Evolutionary conservation across 768 basidiomycete species (phyloP).

Genomic region (Suillus occidentalis): DNA sequence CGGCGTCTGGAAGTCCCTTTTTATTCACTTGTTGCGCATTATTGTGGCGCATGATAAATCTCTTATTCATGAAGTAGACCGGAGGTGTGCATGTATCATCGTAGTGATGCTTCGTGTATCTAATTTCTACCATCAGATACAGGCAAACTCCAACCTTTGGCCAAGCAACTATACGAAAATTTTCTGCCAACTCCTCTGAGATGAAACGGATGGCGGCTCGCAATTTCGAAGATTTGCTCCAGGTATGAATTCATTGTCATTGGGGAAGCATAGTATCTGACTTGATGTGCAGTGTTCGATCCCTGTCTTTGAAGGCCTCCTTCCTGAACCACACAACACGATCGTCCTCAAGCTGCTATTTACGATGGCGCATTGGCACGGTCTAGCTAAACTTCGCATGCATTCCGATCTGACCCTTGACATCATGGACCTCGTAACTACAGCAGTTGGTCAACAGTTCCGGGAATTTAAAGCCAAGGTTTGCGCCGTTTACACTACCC

Average conservation of each 20-base stretch:
- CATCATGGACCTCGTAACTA: neutral
- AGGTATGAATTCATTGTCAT: constrained; percentile 6
- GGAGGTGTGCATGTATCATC: too few relatives aligned
- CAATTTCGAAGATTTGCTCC: constrained; percentile 38
- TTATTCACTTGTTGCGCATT: neutral
- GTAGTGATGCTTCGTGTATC: too few relatives aligned
- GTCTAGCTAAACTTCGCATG: neutral
- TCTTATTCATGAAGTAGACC: neutral
- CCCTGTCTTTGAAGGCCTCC: constrained; percentile 33
- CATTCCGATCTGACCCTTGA: too few relatives aligned
- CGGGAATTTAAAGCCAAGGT: too few relatives aligned
- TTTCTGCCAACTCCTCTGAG: constrained; percentile 31
- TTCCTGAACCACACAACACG: constrained; percentile 7
- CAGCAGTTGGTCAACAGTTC: neutral
- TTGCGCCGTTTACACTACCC: too few relatives aligned
- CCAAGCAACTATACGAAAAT: constrained; percentile 27
- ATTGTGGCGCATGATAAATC: neutral
- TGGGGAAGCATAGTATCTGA: too few relatives aligned
- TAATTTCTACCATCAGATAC: too few relatives aligned
- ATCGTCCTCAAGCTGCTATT: constrained; percentile 13
- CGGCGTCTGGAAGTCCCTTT: neutral
- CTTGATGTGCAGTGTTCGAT: constrained; percentile 24
- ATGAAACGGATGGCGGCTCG: constrained; percentile 36
- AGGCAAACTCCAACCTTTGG: constrained; percentile 28
- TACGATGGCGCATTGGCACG: constrained; percentile 15